Evolutionary conservation across 2,329 filamentous ascomycete species (phyloP), one percentile per base, ranked within the genome.

Genomic region (Fusarium odoratissimum): DNA sequence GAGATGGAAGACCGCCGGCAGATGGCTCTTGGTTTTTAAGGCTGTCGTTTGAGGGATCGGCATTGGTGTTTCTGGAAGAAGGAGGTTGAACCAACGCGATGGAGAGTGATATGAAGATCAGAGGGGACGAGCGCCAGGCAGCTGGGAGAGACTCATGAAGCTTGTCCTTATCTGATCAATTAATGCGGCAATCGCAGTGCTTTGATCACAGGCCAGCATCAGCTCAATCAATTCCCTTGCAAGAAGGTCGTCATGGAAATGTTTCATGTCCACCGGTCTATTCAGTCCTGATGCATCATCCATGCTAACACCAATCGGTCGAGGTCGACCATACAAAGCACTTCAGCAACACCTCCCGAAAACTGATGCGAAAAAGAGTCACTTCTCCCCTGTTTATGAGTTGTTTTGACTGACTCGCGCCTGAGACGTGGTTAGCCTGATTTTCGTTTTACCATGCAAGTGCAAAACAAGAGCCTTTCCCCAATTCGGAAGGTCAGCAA

Each of bases 391-490:
- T 14, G 11, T 11, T 1, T 1, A 8, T 23, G 28, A 21, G n/a
- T 6, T 45, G 30, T 57, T 57, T 35, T 35, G 7, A 35, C 54
- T 57, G 54, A 57, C 30, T 57, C 30, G 54, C 8, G 7, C 38
- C n/a, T n/a, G 9, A 28, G 28, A 46, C 40, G 13, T n/a, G 8
- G 30, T 17, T n/a, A 35, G 40, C n/a, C 12, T 28, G n/a, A 46
- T 14, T 35, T n/a, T 33, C n/a, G 40, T 28, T 46, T 46, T 48
- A 35, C 54, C 30, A 45, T 57, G 40, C 17, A 35, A 56, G 52
- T 25, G 14, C 37, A 56, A 56, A 56, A 57, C 30, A 7, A n/a
- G 16, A 1, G 12, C 19, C 54, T 48, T 57, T 25, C 17, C 40
- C 54, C 5, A 5, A n/a, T 35, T 35, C 1, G 54, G 54, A 4